Percentiles rank a stretch among this genome's conserved stretches.
Evolutionary conservation across 2,329 filamentous ascomycete genomes (phyloP).

Genomic region (Grosmannia serpens): DNA sequence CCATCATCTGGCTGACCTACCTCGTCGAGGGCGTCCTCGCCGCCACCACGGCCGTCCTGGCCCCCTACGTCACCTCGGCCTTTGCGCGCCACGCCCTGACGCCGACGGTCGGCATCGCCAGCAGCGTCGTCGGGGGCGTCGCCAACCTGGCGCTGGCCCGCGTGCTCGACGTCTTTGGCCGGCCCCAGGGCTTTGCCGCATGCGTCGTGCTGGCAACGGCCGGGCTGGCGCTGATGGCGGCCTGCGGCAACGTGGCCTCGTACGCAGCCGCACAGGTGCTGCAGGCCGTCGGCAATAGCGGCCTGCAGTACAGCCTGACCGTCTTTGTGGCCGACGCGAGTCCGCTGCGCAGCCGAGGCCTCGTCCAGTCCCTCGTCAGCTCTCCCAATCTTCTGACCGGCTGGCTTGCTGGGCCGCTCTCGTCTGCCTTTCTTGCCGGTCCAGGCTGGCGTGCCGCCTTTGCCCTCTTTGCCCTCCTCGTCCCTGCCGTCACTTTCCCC

Average conservation of each 20-base stretch:
- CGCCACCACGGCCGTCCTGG: slow-evolving; percentile 16
- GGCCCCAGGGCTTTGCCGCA: slow-evolving; percentile 40
- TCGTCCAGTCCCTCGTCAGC: slow-evolving; percentile 49
- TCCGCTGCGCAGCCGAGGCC: slow-evolving; percentile 47
- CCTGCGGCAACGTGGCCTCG: slow-evolving; percentile 24
- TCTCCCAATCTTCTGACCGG: slow-evolving; percentile 52
- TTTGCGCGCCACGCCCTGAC: slow-evolving; percentile 12
- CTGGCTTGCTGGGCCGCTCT: slow-evolving; percentile 45
- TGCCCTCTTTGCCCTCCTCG: slow-evolving; percentile 52
- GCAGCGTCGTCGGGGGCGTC: slow-evolving; percentile 32
- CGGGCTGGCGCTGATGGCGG: slow-evolving; percentile 47
- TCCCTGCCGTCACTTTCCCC: slow-evolving; percentile 47
- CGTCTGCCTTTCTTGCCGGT: slow-evolving; percentile 32
- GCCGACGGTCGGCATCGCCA: slow-evolving; percentile 7
- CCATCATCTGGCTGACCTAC: slow-evolving; percentile 27
- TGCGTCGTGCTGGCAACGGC: slow-evolving; percentile 36
- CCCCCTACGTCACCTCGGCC: slow-evolving; percentile 11
- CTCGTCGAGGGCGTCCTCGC: slow-evolving; percentile 17
- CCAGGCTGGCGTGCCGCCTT: slow-evolving; percentile 30
- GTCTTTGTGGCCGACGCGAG: slow-evolving; percentile 58
- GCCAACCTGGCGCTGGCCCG: slow-evolving; percentile 47
- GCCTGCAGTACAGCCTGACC: slow-evolving; percentile 46
- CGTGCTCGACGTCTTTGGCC: slow-evolving; percentile 46
- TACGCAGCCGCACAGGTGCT: slow-evolving; percentile 45
- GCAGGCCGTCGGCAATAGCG: slow-evolving; percentile 30